Base-by-base conservation (phyloP, 495 filamentous ascomycete genomes). In the Saxispiralis lemnorum region DNA sequence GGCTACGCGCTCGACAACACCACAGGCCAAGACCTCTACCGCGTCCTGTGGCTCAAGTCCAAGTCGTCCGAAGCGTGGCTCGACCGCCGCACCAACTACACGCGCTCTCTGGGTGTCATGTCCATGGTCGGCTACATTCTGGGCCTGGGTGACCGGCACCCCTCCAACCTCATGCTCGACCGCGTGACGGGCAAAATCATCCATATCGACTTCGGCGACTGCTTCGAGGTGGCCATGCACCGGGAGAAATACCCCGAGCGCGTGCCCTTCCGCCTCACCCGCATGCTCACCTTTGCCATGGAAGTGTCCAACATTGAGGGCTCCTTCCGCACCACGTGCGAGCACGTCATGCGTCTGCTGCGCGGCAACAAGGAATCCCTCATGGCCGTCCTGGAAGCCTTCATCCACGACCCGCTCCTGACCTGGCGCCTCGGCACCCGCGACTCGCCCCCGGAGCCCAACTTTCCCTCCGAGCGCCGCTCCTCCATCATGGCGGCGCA, bases 51-150 rank as follows among this genome's bases (percentile, higher is more conserved):
- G 89, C 67, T 99, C 38, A 96, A 96, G 75, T 89, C 82, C 60
- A 95, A 93, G 69, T 88, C 80, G 53, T 96, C 89, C 0, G 89
- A 99, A 59, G 78, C 87, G 6, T 99, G 89, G 89, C 74, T 99
- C 38, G 88, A 95, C 56, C 73, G 89, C 38, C 81, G 89, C 15
- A 96, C 89, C 2, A 99, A 94, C 54, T 99, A 96, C 64, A 96
- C 92, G 32, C 79, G 89, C 43, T 96, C 89, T 12, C 72, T 96
- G 12, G 89, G 83, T 50, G 92, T 95, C 45, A 99, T 96, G 89
- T 94, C 86, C n/a, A 99, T 99, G 88, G 89, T 95, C 7, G 89
- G 89, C 43, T 96, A 99, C 56, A 94, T 99, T 55, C 79, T 99
- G 34, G 89, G 89, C 49, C 70, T 99, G 35, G 89, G 89, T 24